Percentiles rank a stretch among this genome's conserved stretches.
Evolutionary conservation across 2,329 filamentous ascomycete species (phyloP).

Genomic region (Hypoxylon sp.): DNA sequence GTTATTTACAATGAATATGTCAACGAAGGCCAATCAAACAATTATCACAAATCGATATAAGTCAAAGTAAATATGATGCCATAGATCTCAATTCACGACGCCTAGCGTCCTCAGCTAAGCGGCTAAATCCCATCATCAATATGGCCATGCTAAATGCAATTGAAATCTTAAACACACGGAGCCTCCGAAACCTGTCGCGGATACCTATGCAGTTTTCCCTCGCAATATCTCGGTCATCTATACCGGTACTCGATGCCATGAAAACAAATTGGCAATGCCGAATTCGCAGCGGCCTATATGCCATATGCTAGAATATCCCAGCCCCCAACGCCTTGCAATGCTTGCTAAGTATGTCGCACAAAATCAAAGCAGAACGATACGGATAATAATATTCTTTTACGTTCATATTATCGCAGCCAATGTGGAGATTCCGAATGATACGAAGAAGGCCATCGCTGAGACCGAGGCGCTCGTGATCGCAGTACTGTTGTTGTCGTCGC

Average conservation of each 20-base stretch:
- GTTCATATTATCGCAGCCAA: conserved; percentile 39
- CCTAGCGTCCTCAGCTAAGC: conserved; percentile 4
- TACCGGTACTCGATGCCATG: conserved; percentile 21
- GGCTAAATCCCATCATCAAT: conserved; percentile 9
- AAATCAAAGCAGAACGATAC: conserved; percentile 23
- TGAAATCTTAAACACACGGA: neutral
- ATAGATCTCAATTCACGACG: conserved; percentile 8
- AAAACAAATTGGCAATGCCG: conserved; percentile 16
- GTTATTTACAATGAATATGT: neutral
- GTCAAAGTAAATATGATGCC: neutral
- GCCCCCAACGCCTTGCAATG: conserved; percentile 40
- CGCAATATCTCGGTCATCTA: conserved; percentile 18
- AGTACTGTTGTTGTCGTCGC: conserved; percentile 26
- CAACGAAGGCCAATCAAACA: neutral
- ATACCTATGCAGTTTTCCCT: conserved; percentile 13
- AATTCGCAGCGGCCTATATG: conserved; percentile 16
- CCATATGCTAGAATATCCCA: conserved; percentile 13
- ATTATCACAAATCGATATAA: neutral
- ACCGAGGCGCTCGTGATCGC: conserved; percentile 22
- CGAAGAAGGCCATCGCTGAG: conserved; percentile 30
- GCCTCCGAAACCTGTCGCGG: conserved; percentile 13
- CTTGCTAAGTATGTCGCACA: conserved; percentile 28
- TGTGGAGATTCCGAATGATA: conserved; percentile 40
- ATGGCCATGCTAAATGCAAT: conserved; percentile 17
- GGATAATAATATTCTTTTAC: conserved; percentile 17